phyloP scores from a whole-genome alignment of 768 basidiomycete genomes.

The Trametes elegans region DNA sequence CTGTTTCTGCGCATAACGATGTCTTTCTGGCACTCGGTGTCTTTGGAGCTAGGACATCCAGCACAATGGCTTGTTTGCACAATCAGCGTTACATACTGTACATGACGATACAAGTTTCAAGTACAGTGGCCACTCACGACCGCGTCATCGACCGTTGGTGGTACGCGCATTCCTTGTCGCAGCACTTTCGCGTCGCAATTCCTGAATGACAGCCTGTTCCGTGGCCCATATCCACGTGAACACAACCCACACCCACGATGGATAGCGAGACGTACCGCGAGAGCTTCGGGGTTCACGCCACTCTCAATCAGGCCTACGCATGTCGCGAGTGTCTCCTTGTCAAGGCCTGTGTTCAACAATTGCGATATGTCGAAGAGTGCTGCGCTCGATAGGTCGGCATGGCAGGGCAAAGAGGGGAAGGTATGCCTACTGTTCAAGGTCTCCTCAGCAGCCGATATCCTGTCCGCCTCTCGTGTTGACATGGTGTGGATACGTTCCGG shows the following conservation, averaged over 20 bases:
- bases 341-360: slow-evolving; percentile 80
- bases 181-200: slow-evolving; percentile 71
- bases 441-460: slow-evolving; percentile 14
- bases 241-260: slow-evolving; percentile 8
- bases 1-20: too few relatives aligned
- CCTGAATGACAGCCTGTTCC: slow-evolving; percentile 76
- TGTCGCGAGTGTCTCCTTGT: slow-evolving; percentile 89
- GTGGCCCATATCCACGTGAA: not conserved
- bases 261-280: slow-evolving; percentile 60
- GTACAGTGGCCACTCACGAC: too few relatives aligned
- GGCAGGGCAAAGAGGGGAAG: too few relatives aligned
- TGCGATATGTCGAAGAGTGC: slow-evolving; percentile 88
- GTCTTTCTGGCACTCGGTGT: too few relatives aligned
- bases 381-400: slow-evolving; percentile 29
- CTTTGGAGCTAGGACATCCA: too few relatives aligned
- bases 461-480: slow-evolving; percentile 16
- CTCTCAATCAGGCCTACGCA: slow-evolving; percentile 92
- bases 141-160: slow-evolving; percentile 28
- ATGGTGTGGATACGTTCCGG: too few relatives aligned
- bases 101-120: too few relatives aligned
- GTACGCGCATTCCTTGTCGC: slow-evolving; percentile 34
- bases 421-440: slow-evolving; percentile 15
- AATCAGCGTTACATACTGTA: too few relatives aligned
- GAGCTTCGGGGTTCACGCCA: slow-evolving; percentile 88
- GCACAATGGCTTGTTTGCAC: too few relatives aligned